A percentile compares a stretch with the other conserved stretches of the same genome.
Evolutionary conservation across 2,329 filamentous ascomycete species (phyloP).

Genomic region (Tolypocladium album): DNA sequence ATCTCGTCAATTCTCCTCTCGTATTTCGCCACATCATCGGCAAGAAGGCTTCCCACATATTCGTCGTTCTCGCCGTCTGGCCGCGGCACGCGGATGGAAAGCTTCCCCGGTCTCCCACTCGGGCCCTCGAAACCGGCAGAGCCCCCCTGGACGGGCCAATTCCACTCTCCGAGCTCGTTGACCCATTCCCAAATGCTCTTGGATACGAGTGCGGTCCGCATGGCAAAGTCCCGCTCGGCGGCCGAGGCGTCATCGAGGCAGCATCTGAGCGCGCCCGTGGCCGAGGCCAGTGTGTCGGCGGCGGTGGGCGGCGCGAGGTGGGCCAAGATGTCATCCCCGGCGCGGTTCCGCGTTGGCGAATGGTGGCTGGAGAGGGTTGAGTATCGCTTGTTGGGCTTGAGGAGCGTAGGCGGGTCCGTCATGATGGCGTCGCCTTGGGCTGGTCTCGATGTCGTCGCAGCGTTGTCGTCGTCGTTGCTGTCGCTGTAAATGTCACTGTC

Average conservation of each 20-base stretch:
- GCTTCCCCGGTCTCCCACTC: constrained; percentile 26
- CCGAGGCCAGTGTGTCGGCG: constrained; percentile 46
- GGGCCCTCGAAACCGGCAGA: constrained; percentile 45
- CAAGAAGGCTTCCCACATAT: constrained; percentile 63
- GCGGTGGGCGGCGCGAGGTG: constrained; percentile 50
- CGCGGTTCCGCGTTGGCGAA: constrained; percentile 35
- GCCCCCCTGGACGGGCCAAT: constrained; percentile 39
- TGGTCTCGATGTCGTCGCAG: neutral
- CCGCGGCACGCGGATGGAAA: constrained; percentile 16
- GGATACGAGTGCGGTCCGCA: constrained; percentile 59
- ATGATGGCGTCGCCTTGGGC: constrained; percentile 11
- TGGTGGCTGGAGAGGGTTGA: constrained; percentile 13
- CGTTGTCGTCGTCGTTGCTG: neutral
- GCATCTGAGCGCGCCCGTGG: constrained; percentile 38
- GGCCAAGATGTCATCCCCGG: constrained; percentile 47
- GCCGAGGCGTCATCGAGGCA: constrained; percentile 54
- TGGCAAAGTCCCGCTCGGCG: constrained; percentile 59
- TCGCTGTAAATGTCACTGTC: neutral
- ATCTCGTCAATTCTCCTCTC: constrained; percentile 69
- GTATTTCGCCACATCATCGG: constrained; percentile 53
- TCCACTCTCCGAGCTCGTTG: constrained; percentile 54
- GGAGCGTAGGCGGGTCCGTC: constrained; percentile 21
- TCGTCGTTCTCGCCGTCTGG: constrained; percentile 14
- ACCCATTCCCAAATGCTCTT: constrained; percentile 65
- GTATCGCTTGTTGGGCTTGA: constrained; percentile 21